Conservation (phyloP, 2,329 filamentous ascomycete species). For the Aspergillus carbonarius region DNA sequence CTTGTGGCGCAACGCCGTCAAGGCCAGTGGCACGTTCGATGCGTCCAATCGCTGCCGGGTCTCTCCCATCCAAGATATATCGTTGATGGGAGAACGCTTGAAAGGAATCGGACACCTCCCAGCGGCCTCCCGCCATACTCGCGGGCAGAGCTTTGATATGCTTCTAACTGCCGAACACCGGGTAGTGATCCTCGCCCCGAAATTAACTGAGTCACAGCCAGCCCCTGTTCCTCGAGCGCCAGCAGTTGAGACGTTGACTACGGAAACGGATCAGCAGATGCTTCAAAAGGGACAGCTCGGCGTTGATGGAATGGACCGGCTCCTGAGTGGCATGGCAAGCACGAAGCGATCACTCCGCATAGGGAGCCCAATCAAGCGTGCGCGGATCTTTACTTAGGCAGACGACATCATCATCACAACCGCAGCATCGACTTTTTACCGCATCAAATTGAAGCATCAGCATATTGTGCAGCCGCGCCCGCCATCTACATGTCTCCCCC, state of each 20-base stretch:
- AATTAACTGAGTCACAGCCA: slow-evolving; percentile 28
- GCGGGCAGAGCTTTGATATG: slow-evolving; percentile 36
- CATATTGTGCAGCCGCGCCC: background rate
- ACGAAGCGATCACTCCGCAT: slow-evolving; percentile 31
- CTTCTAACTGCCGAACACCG: slow-evolving; percentile 44
- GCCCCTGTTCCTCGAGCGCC: slow-evolving; percentile 8
- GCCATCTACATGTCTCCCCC: background rate
- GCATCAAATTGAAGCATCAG: too few species aligned
- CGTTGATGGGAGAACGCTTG: slow-evolving; percentile 42
- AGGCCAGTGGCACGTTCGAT: slow-evolving; percentile 40
- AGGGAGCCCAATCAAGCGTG: slow-evolving; percentile 38
- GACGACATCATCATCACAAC: background rate
- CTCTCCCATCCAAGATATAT: slow-evolving; percentile 39
- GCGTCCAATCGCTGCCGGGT: slow-evolving; percentile 41
- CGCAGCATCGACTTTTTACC: background rate
- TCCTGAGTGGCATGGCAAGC: slow-evolving; percentile 45
- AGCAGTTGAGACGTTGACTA: slow-evolving; percentile 18
- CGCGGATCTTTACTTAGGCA: slow-evolving; percentile 35
- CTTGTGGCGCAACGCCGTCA: slow-evolving; percentile 45
- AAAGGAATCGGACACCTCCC: slow-evolving; percentile 41
- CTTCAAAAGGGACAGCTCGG: slow-evolving; percentile 46
- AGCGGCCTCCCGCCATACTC: slow-evolving; percentile 24
- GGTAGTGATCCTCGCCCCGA: slow-evolving; percentile 38
- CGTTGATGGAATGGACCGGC: slow-evolving; percentile 49
- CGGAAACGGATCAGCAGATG: slow-evolving; percentile 42